Conservation (phyloP, 768 basidiomycete genomes). For the Suillus subalutaceus region DNA sequence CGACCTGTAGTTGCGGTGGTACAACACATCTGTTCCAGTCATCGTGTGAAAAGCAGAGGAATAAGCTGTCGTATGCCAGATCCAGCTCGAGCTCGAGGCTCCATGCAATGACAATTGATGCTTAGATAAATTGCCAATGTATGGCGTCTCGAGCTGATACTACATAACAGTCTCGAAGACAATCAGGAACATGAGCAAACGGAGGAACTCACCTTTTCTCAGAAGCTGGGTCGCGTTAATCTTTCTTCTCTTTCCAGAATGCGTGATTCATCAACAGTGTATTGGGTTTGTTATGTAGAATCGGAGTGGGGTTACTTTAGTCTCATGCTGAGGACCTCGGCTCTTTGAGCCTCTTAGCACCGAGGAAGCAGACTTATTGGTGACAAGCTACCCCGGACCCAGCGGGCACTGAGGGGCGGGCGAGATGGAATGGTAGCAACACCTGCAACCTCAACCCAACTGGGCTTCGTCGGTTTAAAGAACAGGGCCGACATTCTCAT, state of each 20-base stretch:
- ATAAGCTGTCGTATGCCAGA: not conserved
- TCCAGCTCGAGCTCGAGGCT: not conserved
- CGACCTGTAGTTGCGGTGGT: not conserved
- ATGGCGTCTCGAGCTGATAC: not conserved
- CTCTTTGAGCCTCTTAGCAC: not conserved
- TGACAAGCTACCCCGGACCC: not conserved
- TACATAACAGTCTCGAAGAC: not conserved
- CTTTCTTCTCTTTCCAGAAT: not conserved
- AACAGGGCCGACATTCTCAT: not conserved
- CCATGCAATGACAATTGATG: not conserved
- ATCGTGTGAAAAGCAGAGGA: not conserved
- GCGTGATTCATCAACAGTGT: not conserved
- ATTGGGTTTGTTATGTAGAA: not conserved
- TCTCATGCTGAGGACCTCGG: not conserved
- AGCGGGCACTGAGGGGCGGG: not conserved
- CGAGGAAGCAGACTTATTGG: not conserved
- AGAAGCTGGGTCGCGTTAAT: not conserved
- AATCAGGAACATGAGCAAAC: not conserved
- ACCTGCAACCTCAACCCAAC: not conserved
- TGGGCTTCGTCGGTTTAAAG: not conserved
- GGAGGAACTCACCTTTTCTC: not conserved
- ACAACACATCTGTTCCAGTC: not conserved
- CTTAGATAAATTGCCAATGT: no score
- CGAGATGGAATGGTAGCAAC: not conserved
- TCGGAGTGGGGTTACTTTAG: not conserved